Percentiles rank a stretch among this genome's conserved stretches.
These are phyloP conservation scores for Syzygium oleosum DNA, from an alignment of 345 rosid genomes.

Conservation along the genomic window DNA sequence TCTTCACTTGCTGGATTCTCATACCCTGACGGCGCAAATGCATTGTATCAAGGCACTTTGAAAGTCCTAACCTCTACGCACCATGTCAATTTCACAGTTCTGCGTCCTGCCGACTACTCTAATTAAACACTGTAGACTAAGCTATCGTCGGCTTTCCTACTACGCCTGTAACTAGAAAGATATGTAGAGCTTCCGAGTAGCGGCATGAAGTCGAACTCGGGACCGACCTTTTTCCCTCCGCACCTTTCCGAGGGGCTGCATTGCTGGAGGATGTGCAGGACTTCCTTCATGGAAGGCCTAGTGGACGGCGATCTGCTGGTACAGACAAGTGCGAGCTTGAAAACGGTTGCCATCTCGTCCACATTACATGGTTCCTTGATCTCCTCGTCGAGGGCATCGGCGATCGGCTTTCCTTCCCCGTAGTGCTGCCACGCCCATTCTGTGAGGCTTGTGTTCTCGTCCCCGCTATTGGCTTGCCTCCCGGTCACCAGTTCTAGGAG, in stretches of 20 bases:
- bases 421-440: constrained; percentile 78
- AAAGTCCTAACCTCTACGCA: neutral
- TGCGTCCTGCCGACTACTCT: neutral
- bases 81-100: neutral
- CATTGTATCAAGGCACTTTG: neutral
- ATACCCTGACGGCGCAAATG: neutral
- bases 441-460: constrained; percentile 67
- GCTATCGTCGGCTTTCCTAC: neutral
- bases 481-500: constrained; percentile 84
- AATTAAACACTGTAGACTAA: constrained; percentile 8
- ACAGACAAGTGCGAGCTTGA: constrained; percentile 60
- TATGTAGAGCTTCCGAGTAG: constrained; percentile 24
- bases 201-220: constrained; percentile 29
- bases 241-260: constrained; percentile 11
- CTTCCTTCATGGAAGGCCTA: constrained; percentile 81
- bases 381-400: constrained; percentile 50
- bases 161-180: constrained; percentile 17
- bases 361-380: constrained; percentile 29
- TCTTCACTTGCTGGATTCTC: neutral
- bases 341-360: constrained; percentile 57
- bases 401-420: constrained; percentile 31
- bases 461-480: constrained; percentile 50
- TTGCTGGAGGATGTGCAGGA: constrained; percentile 47
- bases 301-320: constrained; percentile 40
- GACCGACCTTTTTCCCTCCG: constrained; percentile 11